These are phyloP conservation scores for Monosporozyma unispora DNA, from an alignment of 805 yeast species.

Conservation along the genomic window DNA sequence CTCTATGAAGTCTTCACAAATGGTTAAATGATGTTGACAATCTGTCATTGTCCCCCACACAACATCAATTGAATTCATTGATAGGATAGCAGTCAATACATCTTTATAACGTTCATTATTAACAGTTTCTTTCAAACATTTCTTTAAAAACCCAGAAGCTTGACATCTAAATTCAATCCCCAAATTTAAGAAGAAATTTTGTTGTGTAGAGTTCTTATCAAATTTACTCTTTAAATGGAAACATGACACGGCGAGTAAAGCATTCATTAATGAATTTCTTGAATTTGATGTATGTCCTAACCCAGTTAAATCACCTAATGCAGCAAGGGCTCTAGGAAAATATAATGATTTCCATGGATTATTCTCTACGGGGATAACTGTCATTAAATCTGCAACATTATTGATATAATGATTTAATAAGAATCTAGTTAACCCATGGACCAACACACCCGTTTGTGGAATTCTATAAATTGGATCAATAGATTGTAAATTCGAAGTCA, in stretches of 20 bases:
- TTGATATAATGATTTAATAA: conserved; percentile 62
- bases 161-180: conserved; percentile 70
- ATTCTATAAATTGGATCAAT: conserved; percentile 29
- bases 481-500: conserved; percentile 8
- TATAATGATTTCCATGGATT: conserved; percentile 88
- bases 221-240: conserved; percentile 70
- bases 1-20: conserved; percentile 68
- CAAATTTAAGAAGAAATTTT: conserved; percentile 59
- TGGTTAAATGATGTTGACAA: conserved; percentile 62
- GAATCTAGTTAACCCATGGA: conserved; percentile 64
- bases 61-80: conserved; percentile 81
- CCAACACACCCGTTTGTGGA: conserved; percentile 53
- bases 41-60: conserved; percentile 90
- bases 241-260: conserved; percentile 72
- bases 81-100: conserved; percentile 68
- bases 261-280: conserved; percentile 67
- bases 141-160: conserved; percentile 58
- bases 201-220: conserved; percentile 54
- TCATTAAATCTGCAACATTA: conserved; percentile 72
- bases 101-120: conserved; percentile 69
- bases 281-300: conserved; percentile 68
- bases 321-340: conserved; percentile 73
- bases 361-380: conserved; percentile 52
- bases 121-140: conserved; percentile 45
- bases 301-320: conserved; percentile 72